A percentile compares a stretch with the other conserved stretches of the same genome.
Conservation (phyloP, 257 asterid species). For the Solanum rostratum region DNA sequence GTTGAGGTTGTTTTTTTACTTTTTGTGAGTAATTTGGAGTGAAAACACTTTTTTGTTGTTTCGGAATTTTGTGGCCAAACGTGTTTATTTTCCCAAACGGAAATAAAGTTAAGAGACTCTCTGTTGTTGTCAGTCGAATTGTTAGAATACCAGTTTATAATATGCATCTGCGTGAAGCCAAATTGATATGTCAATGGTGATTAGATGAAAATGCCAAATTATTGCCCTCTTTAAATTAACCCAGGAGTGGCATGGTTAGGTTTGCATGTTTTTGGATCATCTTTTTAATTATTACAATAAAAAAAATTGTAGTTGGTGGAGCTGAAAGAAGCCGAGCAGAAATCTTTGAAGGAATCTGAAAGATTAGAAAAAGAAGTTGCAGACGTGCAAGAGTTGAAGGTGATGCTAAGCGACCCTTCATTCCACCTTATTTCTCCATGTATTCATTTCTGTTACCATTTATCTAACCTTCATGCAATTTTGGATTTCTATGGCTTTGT, state of each 20-base stretch:
- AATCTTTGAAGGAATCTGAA: constrained; percentile 68
- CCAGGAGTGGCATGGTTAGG: not conserved
- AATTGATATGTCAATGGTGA: not conserved
- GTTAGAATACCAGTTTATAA: not conserved
- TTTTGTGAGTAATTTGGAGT: too few species aligned
- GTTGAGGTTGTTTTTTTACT: too few species aligned
- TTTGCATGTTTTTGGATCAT: not conserved
- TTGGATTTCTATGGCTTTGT: not conserved
- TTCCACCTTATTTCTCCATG: not conserved
- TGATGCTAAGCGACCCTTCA: not conserved
- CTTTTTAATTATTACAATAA: not conserved
- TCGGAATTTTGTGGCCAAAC: too few species aligned
- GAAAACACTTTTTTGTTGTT: too few species aligned
- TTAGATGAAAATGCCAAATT: not conserved
- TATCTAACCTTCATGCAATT: not conserved
- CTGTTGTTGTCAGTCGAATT: not conserved
- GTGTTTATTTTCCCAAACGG: not conserved
- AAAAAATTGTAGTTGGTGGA: constrained; percentile 76
- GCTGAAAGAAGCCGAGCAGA: constrained; percentile 81
- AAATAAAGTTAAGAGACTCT: not conserved
- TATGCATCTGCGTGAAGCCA: not conserved
- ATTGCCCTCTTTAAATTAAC: not conserved
- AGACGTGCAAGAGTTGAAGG: constrained; percentile 56
- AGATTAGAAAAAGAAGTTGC: constrained; percentile 85
- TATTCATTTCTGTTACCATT: not conserved